A percentile compares a stretch with the other conserved stretches of the same genome.
Evolutionary conservation across 2,329 filamentous ascomycete genomes (phyloP).

Genomic region (Aureobasidium namibiae): DNA sequence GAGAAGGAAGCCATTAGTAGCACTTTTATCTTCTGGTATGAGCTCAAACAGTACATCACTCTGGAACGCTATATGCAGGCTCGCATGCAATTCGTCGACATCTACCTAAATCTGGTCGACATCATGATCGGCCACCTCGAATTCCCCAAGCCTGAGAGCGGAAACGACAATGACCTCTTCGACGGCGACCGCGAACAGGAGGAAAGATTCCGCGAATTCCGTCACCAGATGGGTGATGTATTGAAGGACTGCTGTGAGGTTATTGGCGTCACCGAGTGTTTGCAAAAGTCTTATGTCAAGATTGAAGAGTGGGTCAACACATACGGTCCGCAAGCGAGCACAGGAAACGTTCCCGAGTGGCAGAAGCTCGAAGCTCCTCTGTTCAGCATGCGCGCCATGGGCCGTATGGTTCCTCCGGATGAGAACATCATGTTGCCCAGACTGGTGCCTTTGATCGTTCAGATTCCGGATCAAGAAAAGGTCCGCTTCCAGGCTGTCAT

Average conservation of each 20-base stretch:
- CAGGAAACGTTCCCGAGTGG: conserved; percentile 80
- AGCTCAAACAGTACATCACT: conserved; percentile 91
- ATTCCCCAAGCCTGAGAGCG: conserved; percentile 68
- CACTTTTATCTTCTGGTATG: conserved; percentile 97
- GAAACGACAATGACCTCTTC: conserved; percentile 74
- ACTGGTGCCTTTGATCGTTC: conserved; percentile 85
- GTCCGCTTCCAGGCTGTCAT: conserved; percentile 98
- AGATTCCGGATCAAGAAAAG: conserved; percentile 93
- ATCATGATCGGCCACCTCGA: conserved; percentile 86
- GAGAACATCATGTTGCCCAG: conserved; percentile 82
- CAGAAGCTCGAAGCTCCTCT: conserved; percentile 91
- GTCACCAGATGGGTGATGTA: conserved; percentile 95
- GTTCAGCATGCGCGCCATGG: conserved; percentile 92
- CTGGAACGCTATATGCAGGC: conserved; percentile 83
- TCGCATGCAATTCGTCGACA: conserved; percentile 64
- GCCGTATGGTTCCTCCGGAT: conserved; percentile 86
- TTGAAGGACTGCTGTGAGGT: conserved; percentile 96
- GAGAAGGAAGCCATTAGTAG: conserved; percentile 87
- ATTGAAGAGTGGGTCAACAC: conserved; percentile 84
- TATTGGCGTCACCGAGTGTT: conserved; percentile 83
- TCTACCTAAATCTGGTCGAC: conserved; percentile 86
- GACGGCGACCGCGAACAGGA: conserved; percentile 93
- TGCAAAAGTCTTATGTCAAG: conserved; percentile 76
- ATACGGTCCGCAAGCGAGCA: conserved; percentile 67
- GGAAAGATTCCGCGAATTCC: conserved; percentile 93